Base-by-base conservation (phyloP, 208 protist genomes). In the Angomonas ambiguus region DNA sequence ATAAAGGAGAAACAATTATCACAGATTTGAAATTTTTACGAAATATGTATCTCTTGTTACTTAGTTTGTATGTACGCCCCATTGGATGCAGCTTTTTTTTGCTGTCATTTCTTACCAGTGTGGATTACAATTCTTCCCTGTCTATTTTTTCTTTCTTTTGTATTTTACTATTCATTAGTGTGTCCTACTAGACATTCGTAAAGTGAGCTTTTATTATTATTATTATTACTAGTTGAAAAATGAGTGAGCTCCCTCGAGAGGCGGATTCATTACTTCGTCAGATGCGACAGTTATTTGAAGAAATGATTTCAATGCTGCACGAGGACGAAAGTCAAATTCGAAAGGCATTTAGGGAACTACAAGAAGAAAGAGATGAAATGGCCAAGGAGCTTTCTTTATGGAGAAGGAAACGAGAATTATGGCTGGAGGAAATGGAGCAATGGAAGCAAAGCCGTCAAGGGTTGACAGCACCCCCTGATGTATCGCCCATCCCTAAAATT, bases 201-300 rank as follows among this genome's bases (percentile, higher is more conserved):
- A n/a, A n/a, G n/a, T n/a, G n/a, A n/a, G n/a, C n/a, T n/a, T n/a
- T n/a, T n/a, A n/a, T n/a, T n/a, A 56, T 18, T 56, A 56, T 56
- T 56, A 27, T 56, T 56, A 56, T 27, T 27, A 16, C 16, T 13
- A 41, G 35, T 41, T 18, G 35, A 41, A 13, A 41, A 41, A 53
- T 53, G 45, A 34, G 53, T 32, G 53, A 42, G 8, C 13, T 62
- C 1, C 62, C 57, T 5, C 38, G 32, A 1, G 62, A 75, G 22
- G 75, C 71, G 18, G 63, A 68, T 49, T 58, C 58, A 8, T 67
- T 75, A 6, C 58, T 74, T 45, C 51, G 42, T n/a, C 20, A 71
- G 25, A 58, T 79, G 72, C 72, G 66, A n/a, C 27, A 74, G 18
- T 13, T 69, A 4, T 76, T 79, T 51, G 72, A 79, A 5, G 59